These are phyloP conservation scores for Aspergillus diversus DNA, from an alignment of 495 filamentous ascomycete genomes.

Conservation along the genomic window DNA sequence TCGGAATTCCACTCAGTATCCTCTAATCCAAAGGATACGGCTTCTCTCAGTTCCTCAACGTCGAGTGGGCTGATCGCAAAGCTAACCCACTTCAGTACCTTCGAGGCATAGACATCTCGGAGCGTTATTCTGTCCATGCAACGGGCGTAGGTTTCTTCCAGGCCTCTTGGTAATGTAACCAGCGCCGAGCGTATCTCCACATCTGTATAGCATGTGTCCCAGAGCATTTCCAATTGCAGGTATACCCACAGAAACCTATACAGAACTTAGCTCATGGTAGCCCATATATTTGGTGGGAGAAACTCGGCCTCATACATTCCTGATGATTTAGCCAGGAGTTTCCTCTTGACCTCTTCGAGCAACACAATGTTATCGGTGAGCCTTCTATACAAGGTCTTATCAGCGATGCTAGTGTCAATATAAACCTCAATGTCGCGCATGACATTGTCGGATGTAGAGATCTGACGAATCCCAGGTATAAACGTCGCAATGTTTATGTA, in stretches of 20 bases:
- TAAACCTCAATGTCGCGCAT: conserved; percentile 28
- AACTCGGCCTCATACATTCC: conserved; percentile 25
- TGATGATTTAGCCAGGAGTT: conserved; percentile 21
- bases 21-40: conserved; percentile 29
- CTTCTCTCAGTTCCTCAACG: conserved; percentile 40
- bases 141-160: conserved; percentile 31
- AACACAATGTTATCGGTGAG: conserved; percentile 26
- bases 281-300: neutral
- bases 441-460: conserved; percentile 28
- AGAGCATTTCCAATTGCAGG: conserved; percentile 36
- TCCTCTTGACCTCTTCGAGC: conserved; percentile 20
- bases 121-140: conserved; percentile 26
- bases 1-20: conserved; percentile 30
- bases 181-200: conserved; percentile 27
- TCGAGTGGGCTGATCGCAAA: conserved; percentile 34
- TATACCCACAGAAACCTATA: conserved; percentile 38
- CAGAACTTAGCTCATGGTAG: too few species aligned
- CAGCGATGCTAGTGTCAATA: conserved; percentile 26
- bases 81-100: conserved; percentile 34
- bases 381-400: conserved; percentile 25
- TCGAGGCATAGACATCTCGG: conserved; percentile 16
- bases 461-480: conserved; percentile 25
- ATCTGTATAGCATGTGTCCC: conserved; percentile 33
- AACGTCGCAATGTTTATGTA: conserved; percentile 22
- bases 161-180: conserved; percentile 28